phyloP scores from a whole-genome alignment of 306 rosid species.

The Cucurbita maxima region DNA sequence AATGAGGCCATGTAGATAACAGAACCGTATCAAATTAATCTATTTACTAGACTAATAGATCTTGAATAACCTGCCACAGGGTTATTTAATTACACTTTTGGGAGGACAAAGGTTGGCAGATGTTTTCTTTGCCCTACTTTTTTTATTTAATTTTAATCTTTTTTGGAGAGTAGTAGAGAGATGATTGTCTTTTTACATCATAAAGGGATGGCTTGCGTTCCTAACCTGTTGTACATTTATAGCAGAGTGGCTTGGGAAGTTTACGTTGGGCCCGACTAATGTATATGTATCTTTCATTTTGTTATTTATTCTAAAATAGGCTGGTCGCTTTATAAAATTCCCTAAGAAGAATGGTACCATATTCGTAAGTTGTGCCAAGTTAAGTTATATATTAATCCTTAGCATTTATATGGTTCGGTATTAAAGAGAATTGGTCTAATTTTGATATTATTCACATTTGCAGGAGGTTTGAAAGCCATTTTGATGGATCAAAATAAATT shows the following conservation, averaged over 20 bases:
- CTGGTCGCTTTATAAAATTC: not conserved
- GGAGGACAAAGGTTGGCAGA: not conserved
- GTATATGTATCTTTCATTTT: not conserved
- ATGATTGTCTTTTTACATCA: not conserved
- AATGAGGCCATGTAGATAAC: not conserved
- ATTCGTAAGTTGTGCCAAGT: not conserved
- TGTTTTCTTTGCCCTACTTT: not conserved
- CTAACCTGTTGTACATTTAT: not conserved
- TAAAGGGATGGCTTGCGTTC: not conserved
- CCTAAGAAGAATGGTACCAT: not conserved
- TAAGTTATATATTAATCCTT: not conserved
- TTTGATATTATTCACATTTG: slow-evolving; percentile 16
- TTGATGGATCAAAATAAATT: slow-evolving; percentile 94
- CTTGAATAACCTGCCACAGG: not conserved
- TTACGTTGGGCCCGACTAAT: not conserved
- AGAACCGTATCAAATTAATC: not conserved
- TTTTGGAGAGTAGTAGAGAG: not conserved
- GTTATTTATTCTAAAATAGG: not conserved
- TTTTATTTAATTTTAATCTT: not conserved
- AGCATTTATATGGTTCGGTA: not conserved
- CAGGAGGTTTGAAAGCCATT: slow-evolving; percentile 90
- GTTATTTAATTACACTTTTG: not conserved
- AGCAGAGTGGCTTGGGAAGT: not conserved
- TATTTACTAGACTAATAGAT: not conserved
- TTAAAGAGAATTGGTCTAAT: not conserved